Evolutionary conservation across 805 yeast genomes (phyloP), one percentile per base, ranked within the genome.

Genomic region (Candida oleophila): DNA sequence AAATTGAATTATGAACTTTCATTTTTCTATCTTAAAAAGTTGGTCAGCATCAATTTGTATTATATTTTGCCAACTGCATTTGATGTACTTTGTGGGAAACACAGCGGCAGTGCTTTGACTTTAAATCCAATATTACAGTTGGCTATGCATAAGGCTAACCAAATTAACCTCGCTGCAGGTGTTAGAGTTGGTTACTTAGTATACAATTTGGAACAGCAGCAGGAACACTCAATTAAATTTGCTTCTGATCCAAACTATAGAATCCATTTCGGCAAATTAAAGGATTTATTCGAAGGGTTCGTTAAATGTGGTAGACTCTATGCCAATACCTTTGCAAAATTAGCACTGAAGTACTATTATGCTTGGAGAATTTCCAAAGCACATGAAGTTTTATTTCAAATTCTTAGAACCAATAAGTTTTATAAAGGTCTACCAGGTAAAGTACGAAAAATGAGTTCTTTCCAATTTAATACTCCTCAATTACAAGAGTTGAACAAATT

Each of bases 361-460:
- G 83, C 89, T 2, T 81, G 83, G 81, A 74, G 85, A 62, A 74
- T 83, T 60, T 67, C 79, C 34, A 82, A 82, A 54, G 82, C 85
- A 1, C 77, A 76, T 38, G 57, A 59, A 2, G 68, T 67, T 28
- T 54, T 80, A 33, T 53, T 72, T 18, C 64, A 63, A 20, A 49
- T 74, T 8, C 49, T 78, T n/a, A 65, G 51, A 0, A 59, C 62
- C 22, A 43, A 55, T 14, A 58, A 55, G 19, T 55, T 59, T 41
- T 61, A 21, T 43, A 49, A 8, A 2, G 41, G 43, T 1, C 58
- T 59, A 30, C 45, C 59, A 21, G 47, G 47, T 4, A 62, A 57
- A 22, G 40, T 61, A 38, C 51, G 50, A 8, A 16, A 25, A 16
- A 43, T 52, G 38, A 50, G 48, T 25, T 52, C 55, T 5, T 54